Base-by-base conservation (phyloP, 768 basidiomycete species). In the Lactarius akahatsu region DNA sequence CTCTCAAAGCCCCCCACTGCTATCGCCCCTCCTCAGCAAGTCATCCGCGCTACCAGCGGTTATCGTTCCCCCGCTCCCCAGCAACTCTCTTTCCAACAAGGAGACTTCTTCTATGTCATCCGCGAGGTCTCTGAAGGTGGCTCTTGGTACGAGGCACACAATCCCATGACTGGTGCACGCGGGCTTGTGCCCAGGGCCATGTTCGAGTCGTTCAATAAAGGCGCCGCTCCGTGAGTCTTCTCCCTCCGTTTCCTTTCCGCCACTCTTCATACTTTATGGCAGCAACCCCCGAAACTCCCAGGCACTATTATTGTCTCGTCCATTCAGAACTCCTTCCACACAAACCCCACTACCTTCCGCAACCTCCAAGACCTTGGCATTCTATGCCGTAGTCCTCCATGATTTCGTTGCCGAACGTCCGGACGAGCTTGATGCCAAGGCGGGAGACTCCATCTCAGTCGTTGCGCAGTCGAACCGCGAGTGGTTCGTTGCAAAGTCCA, bases 401-500 rank as follows among this genome's bases (percentile, higher is more conserved):
- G 96, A 98, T 73, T 99, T 99, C 71, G 76, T 81, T 15, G 96
- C 97, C n/a, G 97, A 99, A 77, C 86, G 97, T 55, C 85, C 92
- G 4, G 97, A 99, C 75, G 97, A 99, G 74, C 86, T 99, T 56
- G 96, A 96, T 67, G 96, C 96, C 1, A 94, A 91, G 73, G 85
- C 89, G 0, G 96, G 96, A 41, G 97, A 99, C 73, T 84, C 92
- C 9, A 92, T 99, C 74, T 91, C 96, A 20, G 94, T 99, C 67
- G 97, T 98, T 64, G 97, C 97, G 0, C 97, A 98, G 76, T 98
- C 96, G n/a, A 99, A 98, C 74, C 93, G 94, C 70, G 97, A 99
- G 76, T 99, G 97, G 97, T 98, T 98, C 76, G 97, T 99, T 57
- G 97, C 97, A 32, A 99, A 99, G 78, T 94, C 96, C 15, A 99